Evolutionary conservation across 495 filamentous ascomycete species (phyloP), one percentile per base, ranked within the genome.

Genomic region (Talaromyces wortmannii): DNA sequence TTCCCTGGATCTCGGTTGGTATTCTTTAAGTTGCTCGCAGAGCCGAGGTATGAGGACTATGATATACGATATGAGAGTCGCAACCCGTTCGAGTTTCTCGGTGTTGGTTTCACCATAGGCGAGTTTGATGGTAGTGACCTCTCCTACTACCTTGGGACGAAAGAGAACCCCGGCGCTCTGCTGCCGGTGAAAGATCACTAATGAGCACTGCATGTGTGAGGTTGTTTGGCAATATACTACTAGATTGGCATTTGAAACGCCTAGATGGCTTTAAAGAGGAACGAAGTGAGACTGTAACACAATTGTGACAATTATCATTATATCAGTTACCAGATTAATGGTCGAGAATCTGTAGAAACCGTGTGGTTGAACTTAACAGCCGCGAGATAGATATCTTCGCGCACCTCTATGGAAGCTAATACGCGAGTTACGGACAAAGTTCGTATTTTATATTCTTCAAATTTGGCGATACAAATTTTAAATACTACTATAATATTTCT

Each of bases 21-120:
- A 56, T 83, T 76, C 61, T 75, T 81, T 47, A 75, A 85, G 47
- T 68, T 72, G 6, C 47, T 83, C 29, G 64, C 69, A 42, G 60
- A 70, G 43, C 66, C 74, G 2, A 67, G 79, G 1, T 65, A 59
- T 32, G 78, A 83, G 50, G 79, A 82, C 58, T 83, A 70, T 59
- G 65, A 78, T 29, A 52, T 56, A 15, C 17, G 29, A 18, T 61
- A 61, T 53, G 48, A 18, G 15, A 48, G 48, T 7, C 32, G 29
- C 6, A 68, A 68, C 45, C 54, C 57, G 17, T 68, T 66, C 50
- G 42, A 31, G 0, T 67, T 61, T 56, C 40, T 66, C 18, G 66
- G 65, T 0, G 66, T 60, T 23, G 65, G 62, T 17, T 50, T 50
- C n/a, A 50, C 47, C 17, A 12, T 50, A 31, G 47, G 29, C 47